Percentiles rank a stretch among this genome's conserved stretches.
Evolutionary conservation across 2,329 filamentous ascomycete species (phyloP).

Genomic region (Neophaeococcomyces aloes): DNA sequence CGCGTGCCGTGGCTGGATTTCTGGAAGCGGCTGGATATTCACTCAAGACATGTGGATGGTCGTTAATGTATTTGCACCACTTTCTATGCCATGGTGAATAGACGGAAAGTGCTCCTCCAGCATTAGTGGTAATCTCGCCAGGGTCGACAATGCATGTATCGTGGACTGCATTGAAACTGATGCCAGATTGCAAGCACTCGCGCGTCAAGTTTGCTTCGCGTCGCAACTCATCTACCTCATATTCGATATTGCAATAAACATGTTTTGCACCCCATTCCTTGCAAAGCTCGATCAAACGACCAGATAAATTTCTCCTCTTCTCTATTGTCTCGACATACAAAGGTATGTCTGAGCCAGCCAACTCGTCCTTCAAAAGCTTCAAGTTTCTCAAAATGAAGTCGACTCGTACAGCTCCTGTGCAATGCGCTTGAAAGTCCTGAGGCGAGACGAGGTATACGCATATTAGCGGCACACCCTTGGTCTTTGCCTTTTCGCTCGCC

Average conservation of each 20-base stretch:
- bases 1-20: conserved; percentile 43
- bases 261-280: conserved; percentile 63
- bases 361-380: conserved; percentile 51
- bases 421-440: conserved; percentile 73
- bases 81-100: conserved; percentile 72
- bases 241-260: conserved; percentile 75
- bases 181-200: conserved; percentile 49
- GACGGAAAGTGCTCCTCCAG: conserved; percentile 70
- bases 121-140: conserved; percentile 49
- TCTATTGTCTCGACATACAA: conserved; percentile 63
- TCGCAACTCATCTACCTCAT: conserved; percentile 80
- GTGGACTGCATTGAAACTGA: conserved; percentile 61
- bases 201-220: conserved; percentile 60
- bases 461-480: conserved; percentile 60
- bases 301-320: conserved; percentile 52
- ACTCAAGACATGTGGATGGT: conserved; percentile 56
- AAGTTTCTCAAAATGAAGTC: conserved; percentile 73
- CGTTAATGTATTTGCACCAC: conserved; percentile 64
- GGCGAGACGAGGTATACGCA: conserved; percentile 71
- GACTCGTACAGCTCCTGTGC: conserved; percentile 60
- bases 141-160: conserved; percentile 78
- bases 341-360: conserved; percentile 64
- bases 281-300: conserved; percentile 54
- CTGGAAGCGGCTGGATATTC: conserved; percentile 46
- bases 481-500: conserved; percentile 57